These are phyloP conservation scores for Dunaliella salina DNA, from an alignment of 163 green algal genomes.

Conservation along the genomic window DNA sequence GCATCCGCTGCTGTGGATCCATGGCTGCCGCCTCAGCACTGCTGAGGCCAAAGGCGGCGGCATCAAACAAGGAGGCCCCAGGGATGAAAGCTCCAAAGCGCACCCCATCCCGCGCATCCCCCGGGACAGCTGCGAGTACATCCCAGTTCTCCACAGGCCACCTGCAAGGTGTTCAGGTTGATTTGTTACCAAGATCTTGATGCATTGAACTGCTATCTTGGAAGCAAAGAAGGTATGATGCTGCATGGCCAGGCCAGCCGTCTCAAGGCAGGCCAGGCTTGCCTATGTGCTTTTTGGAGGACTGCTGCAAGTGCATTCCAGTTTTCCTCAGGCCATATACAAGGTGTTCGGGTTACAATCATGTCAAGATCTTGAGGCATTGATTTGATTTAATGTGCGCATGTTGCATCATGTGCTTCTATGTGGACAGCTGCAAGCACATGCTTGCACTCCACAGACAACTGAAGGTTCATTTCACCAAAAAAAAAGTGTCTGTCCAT, in stretches of 20 bases:
- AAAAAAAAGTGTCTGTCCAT: too few species aligned
- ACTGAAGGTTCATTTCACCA: too few species aligned
- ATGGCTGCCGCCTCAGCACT: slow-evolving; percentile 59
- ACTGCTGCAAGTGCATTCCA: neutral
- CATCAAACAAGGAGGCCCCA: slow-evolving; percentile 59
- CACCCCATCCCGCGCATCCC: slow-evolving; percentile 5
- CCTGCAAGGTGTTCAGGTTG: slow-evolving; percentile 3
- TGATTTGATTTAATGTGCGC: too few species aligned
- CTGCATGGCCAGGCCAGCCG: slow-evolving; percentile 70
- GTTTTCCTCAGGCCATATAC: neutral
- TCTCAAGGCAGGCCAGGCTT: slow-evolving; percentile 45
- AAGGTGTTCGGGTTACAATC: neutral
- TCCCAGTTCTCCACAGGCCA: neutral
- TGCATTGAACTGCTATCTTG: too few species aligned
- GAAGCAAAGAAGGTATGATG: too few species aligned
- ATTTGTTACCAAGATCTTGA: too few species aligned
- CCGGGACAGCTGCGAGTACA: neutral
- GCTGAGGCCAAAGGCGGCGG: slow-evolving; percentile 49
- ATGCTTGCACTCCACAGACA: neutral
- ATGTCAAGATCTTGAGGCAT: too few species aligned
- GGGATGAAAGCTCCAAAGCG: slow-evolving; percentile 55
- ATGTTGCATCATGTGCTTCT: neutral
- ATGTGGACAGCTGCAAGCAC: neutral
- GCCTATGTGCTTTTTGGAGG: neutral
- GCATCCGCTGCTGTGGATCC: slow-evolving; percentile 76